Percentiles rank a stretch among this genome's conserved stretches.
Evolutionary conservation across 768 basidiomycete genomes (phyloP).

Genomic region (Chalciporus sphaerocephalus): DNA sequence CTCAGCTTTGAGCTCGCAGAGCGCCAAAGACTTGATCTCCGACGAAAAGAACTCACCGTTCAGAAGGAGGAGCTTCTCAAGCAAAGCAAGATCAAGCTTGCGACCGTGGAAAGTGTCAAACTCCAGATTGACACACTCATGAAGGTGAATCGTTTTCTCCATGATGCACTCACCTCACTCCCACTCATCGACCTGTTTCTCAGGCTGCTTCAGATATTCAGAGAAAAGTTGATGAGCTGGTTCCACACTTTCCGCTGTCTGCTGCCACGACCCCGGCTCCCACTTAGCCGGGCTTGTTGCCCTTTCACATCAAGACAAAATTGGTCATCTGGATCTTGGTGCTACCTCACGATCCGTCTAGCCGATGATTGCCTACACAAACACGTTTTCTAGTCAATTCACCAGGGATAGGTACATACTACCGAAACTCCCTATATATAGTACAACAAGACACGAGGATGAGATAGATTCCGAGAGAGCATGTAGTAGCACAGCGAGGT

Average conservation of each 20-base stretch:
- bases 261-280: slow-evolving; percentile 27
- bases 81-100: slow-evolving; percentile 68
- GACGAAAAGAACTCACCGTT: slow-evolving; percentile 59
- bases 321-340: slow-evolving; percentile 1
- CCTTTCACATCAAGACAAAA: slow-evolving; percentile 5
- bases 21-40: slow-evolving; percentile 75
- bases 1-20: slow-evolving; percentile 84
- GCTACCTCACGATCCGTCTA: not conserved
- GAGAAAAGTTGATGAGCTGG: slow-evolving; percentile 70
- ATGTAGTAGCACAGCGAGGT: slow-evolving; percentile 15
- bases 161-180: slow-evolving; percentile 2
- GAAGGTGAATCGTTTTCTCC: slow-evolving; percentile 46
- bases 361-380: slow-evolving; percentile 7
- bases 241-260: slow-evolving; percentile 40
- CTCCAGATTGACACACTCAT: slow-evolving; percentile 69
- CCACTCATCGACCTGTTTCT: slow-evolving; percentile 13
- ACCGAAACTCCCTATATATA: slow-evolving; percentile 27
- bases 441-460: slow-evolving; percentile 26
- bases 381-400: slow-evolving; percentile 7
- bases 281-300: slow-evolving; percentile 8
- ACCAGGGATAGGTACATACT: slow-evolving; percentile 14
- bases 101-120: slow-evolving; percentile 75
- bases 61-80: slow-evolving; percentile 79
- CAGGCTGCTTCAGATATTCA: slow-evolving; percentile 70
- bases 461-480: slow-evolving; percentile 21